Evolutionary conservation across 345 rosid genomes (phyloP), one percentile per base, ranked within the genome.

Genomic region (Rhizophora mangle): DNA sequence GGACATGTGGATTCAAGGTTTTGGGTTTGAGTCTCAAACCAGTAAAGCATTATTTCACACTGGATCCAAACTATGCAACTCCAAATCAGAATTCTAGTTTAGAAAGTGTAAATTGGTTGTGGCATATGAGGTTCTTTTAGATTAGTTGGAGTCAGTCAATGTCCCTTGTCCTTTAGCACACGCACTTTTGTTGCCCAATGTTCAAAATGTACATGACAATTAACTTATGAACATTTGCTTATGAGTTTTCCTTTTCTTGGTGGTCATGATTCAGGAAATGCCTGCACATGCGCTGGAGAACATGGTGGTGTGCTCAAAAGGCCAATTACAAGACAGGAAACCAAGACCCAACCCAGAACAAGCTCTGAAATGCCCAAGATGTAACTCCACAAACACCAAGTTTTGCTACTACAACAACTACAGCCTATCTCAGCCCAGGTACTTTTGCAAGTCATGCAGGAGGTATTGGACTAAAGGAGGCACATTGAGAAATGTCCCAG

Each of bases 381-480:
- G 96, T 67, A 90, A 87, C 58, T 89, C 96, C 76, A 77, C 85
- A 56, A 89, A 89, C 87, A 89, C 96, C 76, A 89, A 89, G 76
- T 89, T 89, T 77, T 89, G 96, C 81, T 89, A 89, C 82, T 89
- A 89, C 91, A 89, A 89, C 85, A 89, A 89, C 86, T 89, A 89
- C 82, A 89, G 92, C 72, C 89, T 87, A 64, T 71, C 92, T 55
- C 96, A 89, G 80, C 96, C 96, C 24, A 80, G 96, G 72, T 87
- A 87, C 88, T 89, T 89, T 65, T 89, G 96, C 87, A 89, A 89
- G 76, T 84, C 90, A 27, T 89, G 96, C 82, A 78, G 92, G 60
- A 81, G 96, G 81, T 89, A 89, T 71, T 89, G 96, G 96, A 89
- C 96, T 60, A 89, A 87, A 83, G 96, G 96, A 9, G 96, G 96